Evolutionary conservation across 306 rosid genomes (phyloP), one percentile per base, ranked within the genome.

Genomic region (Dryas alaskensis): DNA sequence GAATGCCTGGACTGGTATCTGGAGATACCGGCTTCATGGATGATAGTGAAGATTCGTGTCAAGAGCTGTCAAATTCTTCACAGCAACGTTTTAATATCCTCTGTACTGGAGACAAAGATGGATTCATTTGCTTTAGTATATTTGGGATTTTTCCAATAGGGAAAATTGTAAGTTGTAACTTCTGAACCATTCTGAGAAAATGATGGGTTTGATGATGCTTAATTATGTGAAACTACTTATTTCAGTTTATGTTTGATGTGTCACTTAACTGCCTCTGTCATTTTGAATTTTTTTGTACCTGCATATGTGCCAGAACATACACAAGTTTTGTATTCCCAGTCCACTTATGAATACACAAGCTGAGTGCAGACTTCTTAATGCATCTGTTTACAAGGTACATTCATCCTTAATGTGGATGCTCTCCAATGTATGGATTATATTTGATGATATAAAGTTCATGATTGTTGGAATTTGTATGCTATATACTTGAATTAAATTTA

Each of bases 131-230:
- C 85, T 94, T 94, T 75, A 94, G 96, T 81, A 94, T 94, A 81
- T 91, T 91, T 85, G 98, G 98, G 78, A 89, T 91, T 78, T 93
- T 94, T 70, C 95, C 92, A 65, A 85, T 94, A 5, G 94, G 95
- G 69, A 89, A 88, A 87, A 75, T 86, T 73, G 98, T 93, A 88
- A 88, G 98, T 84, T 54, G 62, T 48, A 59, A 60, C 58, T 72
- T 75, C 67, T 63, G 49, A 11, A 80, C 27, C 42, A 25, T 53
- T 47, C 44, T 75, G 64, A 74, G 52, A 44, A 78, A 58, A 60
- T 70, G 49, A 58, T 60, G 66, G 50, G 72, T 53, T 65, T 67
- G 77, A 31, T 67, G 45, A 10, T 61, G 25, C 55, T 58, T 37
- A 49, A 17, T 27, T 67, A 54, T 78, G 51, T 42, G 17, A 54